phyloP scores from a whole-genome alignment of 257 asterid species.

The Striga asiatica region DNA sequence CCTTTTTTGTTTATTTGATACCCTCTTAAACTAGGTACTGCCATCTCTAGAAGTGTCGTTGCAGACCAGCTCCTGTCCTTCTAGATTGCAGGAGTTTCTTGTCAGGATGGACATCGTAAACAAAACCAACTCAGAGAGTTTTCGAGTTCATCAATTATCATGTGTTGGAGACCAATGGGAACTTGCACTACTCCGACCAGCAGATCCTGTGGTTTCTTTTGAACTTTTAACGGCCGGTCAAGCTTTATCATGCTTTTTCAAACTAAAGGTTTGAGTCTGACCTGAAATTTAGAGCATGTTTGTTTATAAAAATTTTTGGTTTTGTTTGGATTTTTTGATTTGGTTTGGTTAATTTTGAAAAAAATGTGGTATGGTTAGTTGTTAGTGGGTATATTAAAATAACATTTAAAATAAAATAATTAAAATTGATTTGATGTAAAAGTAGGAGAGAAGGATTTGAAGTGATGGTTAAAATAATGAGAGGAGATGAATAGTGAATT shows the following conservation, averaged over 20 bases:
- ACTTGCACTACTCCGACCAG: conserved; percentile 59
- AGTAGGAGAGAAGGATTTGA: too few species aligned
- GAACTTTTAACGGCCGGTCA: conserved; percentile 71
- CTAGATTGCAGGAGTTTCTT: conserved; percentile 73
- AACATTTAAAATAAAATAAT: too few species aligned
- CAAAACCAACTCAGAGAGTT: conserved; percentile 65
- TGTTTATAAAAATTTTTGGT: too few species aligned
- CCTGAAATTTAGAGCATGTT: neutral
- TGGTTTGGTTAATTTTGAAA: too few species aligned
- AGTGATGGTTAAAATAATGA: too few species aligned
- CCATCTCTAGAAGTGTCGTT: conserved; percentile 84
- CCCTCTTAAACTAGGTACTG: conserved; percentile 44
- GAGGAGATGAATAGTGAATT: too few species aligned
- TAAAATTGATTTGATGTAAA: too few species aligned
- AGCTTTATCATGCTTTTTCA: conserved; percentile 78
- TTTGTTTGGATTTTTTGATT: too few species aligned
- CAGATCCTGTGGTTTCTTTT: conserved; percentile 40
- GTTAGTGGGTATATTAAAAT: too few species aligned
- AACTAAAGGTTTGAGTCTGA: conserved; percentile 89
- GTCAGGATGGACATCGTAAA: conserved; percentile 82
- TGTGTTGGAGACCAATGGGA: conserved; percentile 84
- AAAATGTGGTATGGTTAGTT: too few species aligned
- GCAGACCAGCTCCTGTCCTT: conserved; percentile 63
- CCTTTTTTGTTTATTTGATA: too few species aligned
- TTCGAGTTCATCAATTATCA: conserved; percentile 81